Evolutionary conservation across 208 protist species (phyloP).

Genomic region (Leishmania amazonensis): DNA sequence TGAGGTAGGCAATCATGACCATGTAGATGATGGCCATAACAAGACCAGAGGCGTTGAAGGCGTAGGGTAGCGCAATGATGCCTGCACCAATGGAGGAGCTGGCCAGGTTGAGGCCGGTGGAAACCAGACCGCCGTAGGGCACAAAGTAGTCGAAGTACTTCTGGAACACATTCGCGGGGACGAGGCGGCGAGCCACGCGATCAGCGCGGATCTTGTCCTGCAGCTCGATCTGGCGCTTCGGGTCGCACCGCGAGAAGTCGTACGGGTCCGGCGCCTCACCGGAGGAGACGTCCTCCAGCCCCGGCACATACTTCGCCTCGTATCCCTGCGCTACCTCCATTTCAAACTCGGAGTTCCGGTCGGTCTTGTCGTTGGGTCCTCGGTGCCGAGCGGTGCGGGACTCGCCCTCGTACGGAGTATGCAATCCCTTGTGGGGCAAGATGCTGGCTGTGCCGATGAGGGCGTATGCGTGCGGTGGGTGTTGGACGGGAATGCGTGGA

Average conservation of each 20-base stretch:
- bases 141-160: constrained; percentile 50
- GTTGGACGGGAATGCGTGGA: neutral
- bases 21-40: constrained; percentile 44
- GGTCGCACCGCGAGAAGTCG: constrained; percentile 29
- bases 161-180: constrained; percentile 31
- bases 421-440: neutral
- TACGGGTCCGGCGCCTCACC: constrained; percentile 14
- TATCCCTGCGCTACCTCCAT: neutral
- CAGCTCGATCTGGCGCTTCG: constrained; percentile 8
- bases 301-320: constrained; percentile 2
- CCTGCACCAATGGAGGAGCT: constrained; percentile 55
- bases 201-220: constrained; percentile 20
- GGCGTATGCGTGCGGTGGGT: neutral
- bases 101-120: constrained; percentile 54
- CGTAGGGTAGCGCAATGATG: constrained; percentile 55
- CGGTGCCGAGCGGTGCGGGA: no score
- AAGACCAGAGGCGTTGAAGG: constrained; percentile 53
- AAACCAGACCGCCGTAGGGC: constrained; percentile 53
- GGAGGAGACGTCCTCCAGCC: constrained; percentile 8
- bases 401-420: neutral
- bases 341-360: neutral
- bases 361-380: neutral
- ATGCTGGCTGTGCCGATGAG: neutral
- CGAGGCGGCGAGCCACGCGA: constrained; percentile 29
- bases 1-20: constrained; percentile 39